Conservation (phyloP, 2,329 filamentous ascomycete genomes). For the Ustulina deusta region DNA sequence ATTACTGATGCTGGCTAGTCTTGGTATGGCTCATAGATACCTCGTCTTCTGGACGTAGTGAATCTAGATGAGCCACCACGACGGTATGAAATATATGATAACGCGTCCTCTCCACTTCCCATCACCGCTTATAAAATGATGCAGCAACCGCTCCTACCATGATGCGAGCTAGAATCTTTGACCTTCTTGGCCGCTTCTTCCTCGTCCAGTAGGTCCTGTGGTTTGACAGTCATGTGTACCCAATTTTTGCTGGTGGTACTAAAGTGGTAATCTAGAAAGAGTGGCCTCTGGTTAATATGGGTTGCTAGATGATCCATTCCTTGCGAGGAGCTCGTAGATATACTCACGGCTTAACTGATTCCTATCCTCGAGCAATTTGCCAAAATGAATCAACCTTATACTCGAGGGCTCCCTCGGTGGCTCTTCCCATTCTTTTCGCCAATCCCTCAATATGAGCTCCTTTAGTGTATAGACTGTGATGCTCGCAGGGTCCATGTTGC, state of each 20-base stretch:
- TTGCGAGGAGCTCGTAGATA: not conserved
- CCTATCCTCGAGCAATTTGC: constrained; percentile 91
- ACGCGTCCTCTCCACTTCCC: not conserved
- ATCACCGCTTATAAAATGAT: constrained; percentile 50
- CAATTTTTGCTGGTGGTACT: constrained; percentile 73
- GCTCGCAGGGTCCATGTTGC: constrained; percentile 80
- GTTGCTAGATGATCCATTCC: constrained; percentile 6
- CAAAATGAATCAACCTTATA: constrained; percentile 92
- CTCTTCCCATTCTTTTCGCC: constrained; percentile 91
- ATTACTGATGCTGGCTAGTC: constrained; percentile 29
- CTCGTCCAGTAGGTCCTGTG: constrained; percentile 78
- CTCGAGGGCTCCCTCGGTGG: constrained; percentile 87
- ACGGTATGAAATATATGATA: constrained; percentile 19
- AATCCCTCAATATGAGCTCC: constrained; percentile 92
- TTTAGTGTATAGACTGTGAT: constrained; percentile 95
- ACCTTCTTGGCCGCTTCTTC: constrained; percentile 72
- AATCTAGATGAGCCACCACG: constrained; percentile 17
- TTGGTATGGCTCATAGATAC: constrained; percentile 15
- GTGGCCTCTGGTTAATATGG: constrained; percentile 15
- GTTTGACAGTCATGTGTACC: constrained; percentile 82
- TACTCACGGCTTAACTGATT: constrained; percentile 81
- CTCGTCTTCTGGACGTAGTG: constrained; percentile 13
- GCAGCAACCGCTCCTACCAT: constrained; percentile 50
- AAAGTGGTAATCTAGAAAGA: constrained; percentile 72
- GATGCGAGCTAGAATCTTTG: constrained; percentile 56